Base-by-base conservation (phyloP, 2,329 filamentous ascomycete genomes). In the Clonostachys solani region DNA sequence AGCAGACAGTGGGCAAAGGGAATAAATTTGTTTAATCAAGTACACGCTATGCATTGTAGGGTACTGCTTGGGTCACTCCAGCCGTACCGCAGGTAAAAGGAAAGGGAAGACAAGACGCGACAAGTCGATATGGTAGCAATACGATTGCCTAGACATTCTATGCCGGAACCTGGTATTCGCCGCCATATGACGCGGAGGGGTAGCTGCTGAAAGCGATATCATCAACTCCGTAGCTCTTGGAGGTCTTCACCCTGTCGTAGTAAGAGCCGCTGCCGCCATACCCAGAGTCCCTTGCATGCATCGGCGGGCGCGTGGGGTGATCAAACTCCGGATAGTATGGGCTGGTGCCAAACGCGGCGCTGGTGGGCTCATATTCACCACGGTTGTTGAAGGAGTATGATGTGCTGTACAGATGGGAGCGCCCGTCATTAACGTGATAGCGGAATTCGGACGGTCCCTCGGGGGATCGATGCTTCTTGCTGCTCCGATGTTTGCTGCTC, bases 401-500 rank as follows among this genome's bases (percentile, higher is more conserved):
- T 52, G 55, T 12, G 36, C 17, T n/a, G 36, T 58, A 54, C 6
- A 59, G 51, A 36, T 56, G 62, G 44, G 60, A 54, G 17, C 59
- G 63, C 4, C 52, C 55, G 6, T 44, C 52, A 9, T 61, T 55
- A n/a, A 63, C 59, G 37, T 58, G 56, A 47, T 68, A 68, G 42
- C 57, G 59, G 38, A 53, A 52, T 19, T 56, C 57, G 19, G 53
- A 50, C 6, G 35, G 16, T 10, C 54, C 51, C 12, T 65, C 65
- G 12, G 66, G 64, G 17, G 66, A 67, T 5, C 58, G 63, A 15
- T 61, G 60, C 42, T 61, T 65, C 55, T 61, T 64, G 53, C 58
- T 63, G 49, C 56, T 57, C 46, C 66, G 64, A 29, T 67, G 62
- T 53, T 66, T 68, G 46, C 60, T n/a, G 56, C 17, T 64, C 57